Base-by-base conservation (phyloP, 257 asterid species). In the Nicotiana tabacum region DNA sequence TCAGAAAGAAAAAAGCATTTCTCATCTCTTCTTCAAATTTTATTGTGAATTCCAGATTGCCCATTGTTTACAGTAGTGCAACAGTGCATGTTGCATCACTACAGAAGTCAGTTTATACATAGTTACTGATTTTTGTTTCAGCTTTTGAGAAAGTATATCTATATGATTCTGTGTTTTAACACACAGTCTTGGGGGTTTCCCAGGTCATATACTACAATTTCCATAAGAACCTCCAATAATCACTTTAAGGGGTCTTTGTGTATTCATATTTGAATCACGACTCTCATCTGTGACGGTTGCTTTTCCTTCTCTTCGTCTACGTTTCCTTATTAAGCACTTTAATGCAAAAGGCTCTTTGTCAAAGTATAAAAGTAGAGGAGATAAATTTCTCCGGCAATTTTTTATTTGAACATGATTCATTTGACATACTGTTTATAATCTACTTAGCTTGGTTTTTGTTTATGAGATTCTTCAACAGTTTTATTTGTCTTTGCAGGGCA, bases 401-500 rank as follows among this genome's bases (percentile, higher is more conserved):
- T 7, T 66, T 16, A 66, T 66, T 66, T 66, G 51, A 3, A 17
- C 76, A 33, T 33, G 76, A 66, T 66, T 66, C 77, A 17, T 16
- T 67, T 32, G 48, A 33, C 51, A 67, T 17, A 2, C 13, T 18
- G 21, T 17, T 67, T 35, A 67, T 35, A 33, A 33, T 17, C 61
- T 61, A 39, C 35, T 57, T 27, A 66, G 5, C 46, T 51, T 53
- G 39, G 46, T 18, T 16, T 37, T 51, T 77, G 9, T 35, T 77
- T 65, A 9, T 32, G 83, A 56, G 8, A 10, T 17, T 48, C 6
- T 9, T 21, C 46, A 33, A 43, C 37, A n/a, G 39, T 21, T 66
- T 78, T 84, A 7, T 80, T 68, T 82, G 46, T 60, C 65, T n/a
- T 86, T 64, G 72, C 91, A 95, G 98, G 77, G 97, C 87, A 18